These are phyloP conservation scores for Cymbopogon citratus DNA, from an alignment of 176 grass and related monocot genomes.

Conservation along the genomic window DNA sequence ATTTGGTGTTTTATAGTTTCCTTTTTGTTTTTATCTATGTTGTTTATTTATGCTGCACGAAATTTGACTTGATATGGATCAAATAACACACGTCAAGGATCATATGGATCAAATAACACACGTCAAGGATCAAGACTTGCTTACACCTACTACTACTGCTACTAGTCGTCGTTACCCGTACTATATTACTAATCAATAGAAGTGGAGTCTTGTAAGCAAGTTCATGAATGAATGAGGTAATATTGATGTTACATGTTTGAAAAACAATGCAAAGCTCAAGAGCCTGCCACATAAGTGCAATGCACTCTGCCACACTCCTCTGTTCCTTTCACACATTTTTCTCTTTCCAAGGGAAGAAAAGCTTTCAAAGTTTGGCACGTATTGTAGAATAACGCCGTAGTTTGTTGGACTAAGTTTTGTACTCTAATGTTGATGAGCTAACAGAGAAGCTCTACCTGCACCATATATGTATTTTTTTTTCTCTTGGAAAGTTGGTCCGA, in stretches of 20 bases:
- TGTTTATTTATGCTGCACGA: neutral
- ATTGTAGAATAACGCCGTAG: neutral
- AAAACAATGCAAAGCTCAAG: conserved; percentile 11
- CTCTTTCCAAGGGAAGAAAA: neutral
- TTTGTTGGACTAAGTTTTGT: neutral
- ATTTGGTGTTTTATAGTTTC: neutral
- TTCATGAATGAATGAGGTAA: conserved; percentile 31
- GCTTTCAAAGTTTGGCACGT: conserved; percentile 2
- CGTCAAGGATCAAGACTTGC: conserved; percentile 38
- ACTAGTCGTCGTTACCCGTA: neutral
- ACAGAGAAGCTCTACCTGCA: conserved; percentile 11
- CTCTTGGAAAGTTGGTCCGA: neutral
- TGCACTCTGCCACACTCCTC: neutral
- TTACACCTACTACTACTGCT: conserved; percentile 26
- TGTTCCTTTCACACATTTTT: conserved; percentile 19
- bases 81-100: conserved; percentile 11
- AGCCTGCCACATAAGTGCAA: neutral
- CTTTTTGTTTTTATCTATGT: neutral
- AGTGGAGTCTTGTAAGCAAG: conserved; percentile 44
- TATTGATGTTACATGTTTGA: conserved; percentile 38
- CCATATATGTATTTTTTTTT: neutral
- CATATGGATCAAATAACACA: too few relatives aligned
- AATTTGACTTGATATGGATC: conserved; percentile 3
- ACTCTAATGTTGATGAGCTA: neutral
- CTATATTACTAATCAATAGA: conserved; percentile 34